Evolutionary conservation across 129 eudicot species (phyloP).

Genomic region (Arctium lappa): DNA sequence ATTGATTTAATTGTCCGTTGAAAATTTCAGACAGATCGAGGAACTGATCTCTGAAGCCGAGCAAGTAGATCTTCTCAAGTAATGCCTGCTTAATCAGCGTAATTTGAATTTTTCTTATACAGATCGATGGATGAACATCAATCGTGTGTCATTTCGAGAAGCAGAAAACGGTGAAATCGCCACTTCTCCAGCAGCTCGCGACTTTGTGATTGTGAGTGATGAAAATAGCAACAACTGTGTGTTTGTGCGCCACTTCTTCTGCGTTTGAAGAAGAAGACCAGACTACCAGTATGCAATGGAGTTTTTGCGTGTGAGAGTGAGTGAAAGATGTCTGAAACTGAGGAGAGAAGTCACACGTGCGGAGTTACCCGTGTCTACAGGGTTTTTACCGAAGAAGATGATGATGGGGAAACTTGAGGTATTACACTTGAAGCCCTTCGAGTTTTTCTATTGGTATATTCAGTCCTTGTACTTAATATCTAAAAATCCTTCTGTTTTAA

Average conservation of each 20-base stretch:
- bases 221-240: neutral
- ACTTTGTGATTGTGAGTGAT: neutral
- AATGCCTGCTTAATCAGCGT: neutral
- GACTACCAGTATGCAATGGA: neutral
- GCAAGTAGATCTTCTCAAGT: constrained; percentile 17
- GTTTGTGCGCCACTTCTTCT: neutral
- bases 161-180: neutral
- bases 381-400: constrained; percentile 24
- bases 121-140: constrained; percentile 21
- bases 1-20: constrained; percentile 6
- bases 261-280: constrained; percentile 4
- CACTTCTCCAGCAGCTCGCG: neutral
- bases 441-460: neutral
- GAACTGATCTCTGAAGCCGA: constrained; percentile 10
- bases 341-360: constrained; percentile 30
- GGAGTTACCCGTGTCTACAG: constrained; percentile 7
- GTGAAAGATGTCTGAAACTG: constrained; percentile 16
- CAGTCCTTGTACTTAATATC: constrained; percentile 1
- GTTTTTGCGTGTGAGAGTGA: constrained; percentile 21
- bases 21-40: neutral
- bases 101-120: neutral
- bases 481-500: neutral
- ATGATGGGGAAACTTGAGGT: neutral
- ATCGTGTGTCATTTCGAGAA: neutral
- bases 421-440: neutral